Evolutionary conservation across 495 filamentous ascomycete genomes (phyloP), one percentile per base, ranked within the genome.

Genomic region (Trichoderma reesei): DNA sequence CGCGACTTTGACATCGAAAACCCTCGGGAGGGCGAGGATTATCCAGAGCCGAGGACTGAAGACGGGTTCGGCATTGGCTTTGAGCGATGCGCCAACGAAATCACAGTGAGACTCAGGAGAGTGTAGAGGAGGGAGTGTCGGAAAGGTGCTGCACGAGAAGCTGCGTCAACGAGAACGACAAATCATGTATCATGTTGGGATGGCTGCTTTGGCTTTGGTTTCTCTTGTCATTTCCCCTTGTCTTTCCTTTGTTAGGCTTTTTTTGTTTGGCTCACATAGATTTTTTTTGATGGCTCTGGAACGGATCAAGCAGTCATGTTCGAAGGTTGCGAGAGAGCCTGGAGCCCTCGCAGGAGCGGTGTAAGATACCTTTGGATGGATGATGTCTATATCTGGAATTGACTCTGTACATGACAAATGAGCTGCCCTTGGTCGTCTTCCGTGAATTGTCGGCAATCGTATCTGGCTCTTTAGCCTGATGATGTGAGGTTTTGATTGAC

Each of bases 71-170:
- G 51, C 26, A 56, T 56, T 33, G 51, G 51, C 51, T 56, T 56
- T 56, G 51, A 56, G 51, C 51, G 51, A 33, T 56, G 51, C 26
- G 51, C 51, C 51, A 56, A 56, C 18, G 51, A 56, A 13, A 56
- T 56, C 51, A 56, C 9, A 11, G 26, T 56, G 20, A 56, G 51
- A 56, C 51, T 56, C 8, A 56, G 31, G 10, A 56, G 26, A 14
- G 51, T 34, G 5, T 56, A 56, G 51, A 39, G 37, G 10, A 39
- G 37, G 10, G 37, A 39, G n/a, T n/a, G n/a, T 3, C 10, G 26
- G 9, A 33, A 11, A 10, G 16, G 34, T 1, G 51, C n/a, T 56
- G n/a, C n/a, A n/a, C n/a, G n/a, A n/a, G n/a, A n/a, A n/a, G n/a
- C n/a, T 56, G 20, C 14, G 8, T 10, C 51, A 11, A 56, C 3